phyloP scores from a whole-genome alignment of 371 early-diverging fungal genomes.

The Aphelidium insulamus region DNA sequence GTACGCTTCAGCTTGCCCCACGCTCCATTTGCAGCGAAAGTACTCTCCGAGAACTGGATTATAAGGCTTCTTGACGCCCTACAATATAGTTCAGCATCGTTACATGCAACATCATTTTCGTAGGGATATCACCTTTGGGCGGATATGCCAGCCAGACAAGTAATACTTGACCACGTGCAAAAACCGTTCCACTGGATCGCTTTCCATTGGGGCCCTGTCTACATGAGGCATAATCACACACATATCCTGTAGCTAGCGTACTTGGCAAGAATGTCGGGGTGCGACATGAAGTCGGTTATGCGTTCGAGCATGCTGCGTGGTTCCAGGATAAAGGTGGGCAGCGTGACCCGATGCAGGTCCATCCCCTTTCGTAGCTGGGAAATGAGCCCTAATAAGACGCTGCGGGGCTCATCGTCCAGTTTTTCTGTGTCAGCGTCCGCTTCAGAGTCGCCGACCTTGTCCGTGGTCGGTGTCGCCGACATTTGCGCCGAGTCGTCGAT shows the following conservation, averaged over 20 bases:
- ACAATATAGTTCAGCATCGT: not conserved
- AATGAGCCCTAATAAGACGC: constrained; percentile 62
- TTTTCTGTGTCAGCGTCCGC: constrained; percentile 55
- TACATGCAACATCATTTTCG: not conserved
- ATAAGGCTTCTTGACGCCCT: constrained; percentile 94
- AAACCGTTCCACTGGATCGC: constrained; percentile 65
- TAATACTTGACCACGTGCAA: constrained; percentile 69
- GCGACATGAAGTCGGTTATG: constrained; percentile 86
- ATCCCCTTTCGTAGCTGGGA: constrained; percentile 66
- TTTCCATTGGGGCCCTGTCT: constrained; percentile 23
- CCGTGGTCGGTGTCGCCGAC: no score
- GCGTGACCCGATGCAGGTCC: constrained; percentile 68
- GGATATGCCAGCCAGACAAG: constrained; percentile 90
- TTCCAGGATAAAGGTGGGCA: constrained; percentile 91
- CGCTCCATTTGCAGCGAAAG: constrained; percentile 55
- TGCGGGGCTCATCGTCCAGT: constrained; percentile 63
- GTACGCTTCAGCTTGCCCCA: constrained; percentile 44
- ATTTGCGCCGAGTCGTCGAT: no score
- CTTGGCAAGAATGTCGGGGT: constrained; percentile 68
- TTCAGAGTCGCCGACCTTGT: no score
- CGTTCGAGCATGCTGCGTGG: constrained; percentile 83
- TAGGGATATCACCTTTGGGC: constrained; percentile 41
- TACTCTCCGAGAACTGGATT: constrained; percentile 89
- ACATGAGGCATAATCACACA: not conserved
- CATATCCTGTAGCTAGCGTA: constrained; percentile 12